Conservation (phyloP, 2,329 filamentous ascomycete genomes). For the Fusarium duplospermum region DNA sequence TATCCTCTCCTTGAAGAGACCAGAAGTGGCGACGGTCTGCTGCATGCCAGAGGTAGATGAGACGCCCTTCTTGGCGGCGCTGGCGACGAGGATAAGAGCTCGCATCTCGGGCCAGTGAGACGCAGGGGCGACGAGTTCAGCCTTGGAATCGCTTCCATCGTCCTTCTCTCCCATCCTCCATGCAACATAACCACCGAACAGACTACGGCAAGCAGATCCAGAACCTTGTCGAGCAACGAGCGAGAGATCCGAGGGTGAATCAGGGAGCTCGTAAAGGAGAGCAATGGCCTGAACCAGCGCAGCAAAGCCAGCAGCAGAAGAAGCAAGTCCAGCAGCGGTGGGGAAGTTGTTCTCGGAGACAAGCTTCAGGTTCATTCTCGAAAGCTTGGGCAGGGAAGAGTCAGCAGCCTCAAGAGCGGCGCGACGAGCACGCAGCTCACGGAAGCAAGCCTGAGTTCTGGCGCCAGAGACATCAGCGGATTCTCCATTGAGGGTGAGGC, state of each 20-base stretch:
- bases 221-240: slow-evolving; percentile 93
- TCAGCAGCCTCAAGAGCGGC: slow-evolving; percentile 78
- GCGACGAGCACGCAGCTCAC: slow-evolving; percentile 83
- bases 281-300: slow-evolving; percentile 87
- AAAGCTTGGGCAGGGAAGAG: slow-evolving; percentile 83
- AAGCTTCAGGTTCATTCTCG: slow-evolving; percentile 80
- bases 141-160: slow-evolving; percentile 88
- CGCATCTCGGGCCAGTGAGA: slow-evolving; percentile 97
- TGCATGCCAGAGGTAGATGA: slow-evolving; percentile 96
- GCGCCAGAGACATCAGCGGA: slow-evolving; percentile 87
- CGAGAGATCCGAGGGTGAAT: slow-evolving; percentile 84
- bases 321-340: slow-evolving; percentile 89
- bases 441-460: slow-evolving; percentile 94
- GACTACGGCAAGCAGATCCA: slow-evolving; percentile 90
- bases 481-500: slow-evolving; percentile 85
- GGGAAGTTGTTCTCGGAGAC: slow-evolving; percentile 99
- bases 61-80: slow-evolving; percentile 95
- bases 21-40: slow-evolving; percentile 90
- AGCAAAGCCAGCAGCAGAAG: slow-evolving; percentile 76
- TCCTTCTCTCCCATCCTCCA: slow-evolving; percentile 83
- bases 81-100: slow-evolving; percentile 90
- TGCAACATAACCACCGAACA: slow-evolving; percentile 96
- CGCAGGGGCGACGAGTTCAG: slow-evolving; percentile 88
- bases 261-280: slow-evolving; percentile 87
- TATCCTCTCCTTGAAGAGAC: slow-evolving; percentile 84